Evolutionary conservation across 2,329 filamentous ascomycete genomes (phyloP).

Genomic region (Sclerotiophoma versabilis): DNA sequence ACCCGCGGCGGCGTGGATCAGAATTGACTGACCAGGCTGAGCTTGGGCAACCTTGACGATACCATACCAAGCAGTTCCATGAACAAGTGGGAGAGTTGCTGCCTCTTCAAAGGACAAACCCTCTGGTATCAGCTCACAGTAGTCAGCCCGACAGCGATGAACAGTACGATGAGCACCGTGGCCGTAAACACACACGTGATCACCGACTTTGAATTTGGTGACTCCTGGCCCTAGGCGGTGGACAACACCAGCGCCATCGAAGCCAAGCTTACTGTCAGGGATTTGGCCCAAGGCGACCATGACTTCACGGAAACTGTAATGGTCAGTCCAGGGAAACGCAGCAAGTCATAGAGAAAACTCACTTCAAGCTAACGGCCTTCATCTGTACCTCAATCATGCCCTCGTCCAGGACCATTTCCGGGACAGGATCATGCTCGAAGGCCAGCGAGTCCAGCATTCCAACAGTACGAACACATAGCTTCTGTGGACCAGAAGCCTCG

Average conservation of each 20-base stretch:
- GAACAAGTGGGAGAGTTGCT: constrained; percentile 2
- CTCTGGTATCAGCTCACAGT: constrained; percentile 13
- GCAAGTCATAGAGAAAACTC: not conserved
- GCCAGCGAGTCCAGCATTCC: not conserved
- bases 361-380: not conserved
- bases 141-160: not conserved
- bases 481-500: not conserved
- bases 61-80: constrained; percentile 16
- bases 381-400: not conserved
- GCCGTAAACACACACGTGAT: not conserved
- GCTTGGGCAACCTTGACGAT: constrained; percentile 32
- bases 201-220: not conserved
- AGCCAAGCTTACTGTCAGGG: constrained; percentile 9
- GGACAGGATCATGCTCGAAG: not conserved
- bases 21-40: constrained; percentile 32
- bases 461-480: not conserved
- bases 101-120: not conserved
- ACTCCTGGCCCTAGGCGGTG: not conserved
- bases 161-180: not conserved
- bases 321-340: not conserved
- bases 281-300: constrained; percentile 13
- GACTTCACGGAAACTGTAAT: constrained; percentile 18
- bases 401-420: not conserved
- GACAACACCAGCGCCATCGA: constrained; percentile 21
- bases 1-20: constrained; percentile 36